These are phyloP conservation scores for Pistacia integerrima DNA, from an alignment of 345 rosid genomes.

Conservation along the genomic window DNA sequence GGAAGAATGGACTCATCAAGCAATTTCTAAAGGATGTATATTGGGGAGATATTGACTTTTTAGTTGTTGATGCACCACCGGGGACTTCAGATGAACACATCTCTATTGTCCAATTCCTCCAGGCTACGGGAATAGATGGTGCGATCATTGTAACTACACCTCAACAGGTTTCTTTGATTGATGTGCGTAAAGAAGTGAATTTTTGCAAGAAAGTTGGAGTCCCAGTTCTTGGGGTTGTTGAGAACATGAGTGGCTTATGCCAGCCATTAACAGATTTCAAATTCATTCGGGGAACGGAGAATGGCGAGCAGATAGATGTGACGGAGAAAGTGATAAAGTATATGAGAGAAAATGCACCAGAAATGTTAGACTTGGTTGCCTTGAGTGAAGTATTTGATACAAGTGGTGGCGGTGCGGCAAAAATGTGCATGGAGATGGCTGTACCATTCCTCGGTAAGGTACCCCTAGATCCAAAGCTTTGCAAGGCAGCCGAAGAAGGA, in stretches of 20 bases:
- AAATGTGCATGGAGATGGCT: conserved; percentile 85
- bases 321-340: conserved; percentile 52
- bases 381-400: conserved; percentile 80
- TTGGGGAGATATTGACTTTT: conserved; percentile 93
- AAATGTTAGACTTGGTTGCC: conserved; percentile 59
- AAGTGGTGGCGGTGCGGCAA: conserved; percentile 79
- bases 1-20: conserved; percentile 90
- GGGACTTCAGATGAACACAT: conserved; percentile 98
- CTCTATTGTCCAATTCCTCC: conserved; percentile 91
- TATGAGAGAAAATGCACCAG: conserved; percentile 74
- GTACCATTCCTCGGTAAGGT: conserved; percentile 89
- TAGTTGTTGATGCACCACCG: conserved; percentile 93
- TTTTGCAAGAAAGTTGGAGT: conserved; percentile 96
- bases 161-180: conserved; percentile 88
- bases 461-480: conserved; percentile 85
- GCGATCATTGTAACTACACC: conserved; percentile 95
- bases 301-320: conserved; percentile 59
- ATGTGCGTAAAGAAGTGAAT: conserved; percentile 90
- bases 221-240: conserved; percentile 88
- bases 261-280: conserved; percentile 70
- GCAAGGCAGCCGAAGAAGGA: conserved; percentile 87
- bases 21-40: conserved; percentile 89
- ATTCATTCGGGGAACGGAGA: conserved; percentile 52
- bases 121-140: conserved; percentile 80
- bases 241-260: conserved; percentile 92